phyloP scores from a whole-genome alignment of 192 early-diverging fungal species.

The Gigaspora rosea region DNA sequence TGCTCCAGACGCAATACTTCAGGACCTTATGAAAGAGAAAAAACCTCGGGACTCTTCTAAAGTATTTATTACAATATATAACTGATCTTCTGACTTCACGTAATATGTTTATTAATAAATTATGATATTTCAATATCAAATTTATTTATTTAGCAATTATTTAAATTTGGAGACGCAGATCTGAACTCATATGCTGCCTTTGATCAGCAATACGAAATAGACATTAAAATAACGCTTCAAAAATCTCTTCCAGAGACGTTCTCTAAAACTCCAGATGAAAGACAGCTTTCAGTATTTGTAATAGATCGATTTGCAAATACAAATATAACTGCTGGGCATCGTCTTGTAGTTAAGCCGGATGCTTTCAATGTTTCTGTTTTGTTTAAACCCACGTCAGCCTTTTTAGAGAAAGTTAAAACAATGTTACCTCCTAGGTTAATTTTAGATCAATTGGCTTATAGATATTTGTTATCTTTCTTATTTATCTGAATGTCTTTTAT shows the following conservation, averaged over 20 bases:
- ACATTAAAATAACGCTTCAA: slow-evolving; percentile 31
- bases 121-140: too few relatives aligned
- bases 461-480: neutral
- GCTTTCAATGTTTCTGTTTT: slow-evolving; percentile 70
- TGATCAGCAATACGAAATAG: slow-evolving; percentile 38
- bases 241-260: slow-evolving; percentile 35
- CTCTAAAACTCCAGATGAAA: slow-evolving; percentile 23
- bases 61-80: slow-evolving; percentile 1
- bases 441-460: neutral
- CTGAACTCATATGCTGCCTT: slow-evolving; percentile 17
- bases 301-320: slow-evolving; percentile 69
- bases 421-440: slow-evolving; percentile 54
- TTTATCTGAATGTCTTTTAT: slow-evolving; percentile 18
- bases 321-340: slow-evolving; percentile 60
- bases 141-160: slow-evolving; percentile 35
- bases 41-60: slow-evolving; percentile 14
- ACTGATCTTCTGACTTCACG: neutral
- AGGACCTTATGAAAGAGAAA: slow-evolving; percentile 33
- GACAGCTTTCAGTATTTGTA: slow-evolving; percentile 34
- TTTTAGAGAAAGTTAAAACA: slow-evolving; percentile 57
- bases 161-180: slow-evolving; percentile 40
- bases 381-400: slow-evolving; percentile 67
- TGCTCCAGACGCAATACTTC: slow-evolving; percentile 34
- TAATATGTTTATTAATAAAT: too few relatives aligned
- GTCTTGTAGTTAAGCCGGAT: slow-evolving; percentile 64